Evolutionary conservation across 2,329 filamentous ascomycete genomes (phyloP).

Genomic region (Penicillium sp.): DNA sequence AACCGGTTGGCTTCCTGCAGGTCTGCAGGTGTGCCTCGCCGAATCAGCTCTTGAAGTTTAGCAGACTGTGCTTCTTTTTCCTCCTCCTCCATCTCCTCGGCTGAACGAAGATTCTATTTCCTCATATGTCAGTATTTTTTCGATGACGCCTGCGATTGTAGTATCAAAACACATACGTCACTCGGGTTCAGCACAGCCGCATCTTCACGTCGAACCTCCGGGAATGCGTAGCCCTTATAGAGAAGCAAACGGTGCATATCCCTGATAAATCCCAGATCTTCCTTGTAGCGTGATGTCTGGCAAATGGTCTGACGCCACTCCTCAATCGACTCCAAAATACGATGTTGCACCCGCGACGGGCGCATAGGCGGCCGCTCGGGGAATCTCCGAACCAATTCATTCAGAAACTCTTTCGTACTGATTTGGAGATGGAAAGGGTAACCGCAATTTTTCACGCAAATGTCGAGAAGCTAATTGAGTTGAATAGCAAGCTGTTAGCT

Average conservation of each 20-base stretch:
- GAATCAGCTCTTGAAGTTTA: conserved; percentile 96
- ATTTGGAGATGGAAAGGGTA: conserved; percentile 99
- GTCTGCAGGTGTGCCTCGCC: conserved; percentile 86
- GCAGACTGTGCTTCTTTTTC: conserved; percentile 92
- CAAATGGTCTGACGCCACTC: conserved; percentile 99
- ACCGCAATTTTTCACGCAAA: conserved; percentile 99
- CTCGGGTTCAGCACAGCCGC: conserved; percentile 95
- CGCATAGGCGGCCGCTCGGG: conserved; percentile 89
- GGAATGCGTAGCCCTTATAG: conserved; percentile 97
- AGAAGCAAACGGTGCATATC: conserved; percentile 96
- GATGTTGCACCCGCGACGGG: conserved; percentile 81
- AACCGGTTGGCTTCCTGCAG: conserved; percentile 94
- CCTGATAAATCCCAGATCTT: conserved; percentile 91
- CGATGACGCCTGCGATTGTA: not conserved
- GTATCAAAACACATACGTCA: conserved; percentile 67
- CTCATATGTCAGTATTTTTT: conserved; percentile 30
- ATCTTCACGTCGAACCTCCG: conserved; percentile 88
- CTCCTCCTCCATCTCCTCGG: conserved; percentile 98
- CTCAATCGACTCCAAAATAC: conserved; percentile 94
- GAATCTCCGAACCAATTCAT: conserved; percentile 94
- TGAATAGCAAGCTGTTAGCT: conserved; percentile 8
- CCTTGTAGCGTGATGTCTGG: conserved; percentile 95
- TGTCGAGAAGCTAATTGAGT: conserved; percentile 74
- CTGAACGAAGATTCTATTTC: conserved; percentile 82
- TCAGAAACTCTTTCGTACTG: conserved; percentile 97